Percentiles rank a stretch among this genome's conserved stretches.
Evolutionary conservation across 805 yeast species (phyloP).

Genomic region (Barnettozyma populi): DNA sequence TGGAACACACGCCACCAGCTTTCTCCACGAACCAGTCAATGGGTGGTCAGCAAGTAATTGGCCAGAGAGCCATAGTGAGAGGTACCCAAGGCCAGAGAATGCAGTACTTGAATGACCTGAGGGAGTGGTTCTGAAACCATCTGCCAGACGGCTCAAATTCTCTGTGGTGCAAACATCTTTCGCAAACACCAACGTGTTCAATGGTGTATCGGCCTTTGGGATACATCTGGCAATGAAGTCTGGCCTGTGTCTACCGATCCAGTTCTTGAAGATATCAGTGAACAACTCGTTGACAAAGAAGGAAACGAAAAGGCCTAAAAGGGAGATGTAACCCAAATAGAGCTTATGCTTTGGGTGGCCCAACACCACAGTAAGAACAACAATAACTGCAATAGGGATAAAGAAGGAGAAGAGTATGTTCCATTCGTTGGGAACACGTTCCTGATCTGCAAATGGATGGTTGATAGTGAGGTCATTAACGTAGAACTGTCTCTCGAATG

Average conservation of each 20-base stretch:
- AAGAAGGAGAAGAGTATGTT: constrained; percentile 50
- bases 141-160: constrained; percentile 40
- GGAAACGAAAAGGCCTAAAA: constrained; percentile 61
- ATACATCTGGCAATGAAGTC: constrained; percentile 84
- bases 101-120: constrained; percentile 75
- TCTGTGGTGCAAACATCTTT: constrained; percentile 60
- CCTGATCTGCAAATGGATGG: constrained; percentile 75
- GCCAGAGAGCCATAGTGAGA: constrained; percentile 62
- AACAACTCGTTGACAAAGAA: constrained; percentile 53
- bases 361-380: constrained; percentile 26
- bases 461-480: constrained; percentile 71
- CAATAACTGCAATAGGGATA: constrained; percentile 42
- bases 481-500: constrained; percentile 75
- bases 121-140: constrained; percentile 80
- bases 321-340: constrained; percentile 57
- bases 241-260: constrained; percentile 89
- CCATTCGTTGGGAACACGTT: constrained; percentile 57
- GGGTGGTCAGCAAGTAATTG: constrained; percentile 49
- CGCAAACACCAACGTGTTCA: constrained; percentile 49
- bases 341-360: constrained; percentile 45
- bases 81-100: constrained; percentile 61
- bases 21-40: constrained; percentile 59
- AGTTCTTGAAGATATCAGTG: constrained; percentile 72
- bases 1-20: constrained; percentile 48
- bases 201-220: constrained; percentile 57